Base-by-base conservation (phyloP, 140 eudicot species). In the Anethum foeniculum region DNA sequence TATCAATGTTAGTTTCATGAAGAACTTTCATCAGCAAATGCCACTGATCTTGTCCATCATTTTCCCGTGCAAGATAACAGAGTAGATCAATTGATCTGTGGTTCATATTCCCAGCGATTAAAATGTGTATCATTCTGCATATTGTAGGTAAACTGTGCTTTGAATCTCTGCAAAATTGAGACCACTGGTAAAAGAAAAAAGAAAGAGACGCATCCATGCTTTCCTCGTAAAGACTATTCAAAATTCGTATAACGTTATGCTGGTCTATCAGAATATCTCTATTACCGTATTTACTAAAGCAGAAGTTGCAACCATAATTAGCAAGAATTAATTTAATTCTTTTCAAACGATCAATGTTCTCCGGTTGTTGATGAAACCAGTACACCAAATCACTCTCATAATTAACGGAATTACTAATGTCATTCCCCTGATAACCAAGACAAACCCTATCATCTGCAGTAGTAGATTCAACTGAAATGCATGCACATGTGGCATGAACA, bases 31-130 rank as follows among this genome's bases (percentile, higher is more conserved):
- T 54, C 77, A 85, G 27, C 60, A 72, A 64, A 49, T 38, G 46
- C 88, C 82, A 79, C 25, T 82, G 78, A 75, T 75, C 83, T 75
- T 79, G 75, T 43, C 83, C 81, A 48, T 48, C 39, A 41, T 76
- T 68, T 67, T 64, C 23, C 58, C 74, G 13, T 12, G 76, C 85
- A 23, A 85, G 83, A 38, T 38, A 5, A 30, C 15, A 6, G 56
- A 82, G 38, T 52, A 85, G 75, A 79, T 79, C 88, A 21, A 75
- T 21, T 75, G 83, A 83, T 47, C 80, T 78, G 80, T 82, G 51
- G 76, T 82, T 82, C 88, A 85, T 82, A 49, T 79, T 75, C 54
- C 88, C 86, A 62, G 72, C 49, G 65, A 85, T 75, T 68, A 85
- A 65, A 30, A 85, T 79, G 79, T 67, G 69, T 54, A 82, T 48